Conservation (phyloP, 208 protist species). For the Leishmania gerbilli region DNA sequence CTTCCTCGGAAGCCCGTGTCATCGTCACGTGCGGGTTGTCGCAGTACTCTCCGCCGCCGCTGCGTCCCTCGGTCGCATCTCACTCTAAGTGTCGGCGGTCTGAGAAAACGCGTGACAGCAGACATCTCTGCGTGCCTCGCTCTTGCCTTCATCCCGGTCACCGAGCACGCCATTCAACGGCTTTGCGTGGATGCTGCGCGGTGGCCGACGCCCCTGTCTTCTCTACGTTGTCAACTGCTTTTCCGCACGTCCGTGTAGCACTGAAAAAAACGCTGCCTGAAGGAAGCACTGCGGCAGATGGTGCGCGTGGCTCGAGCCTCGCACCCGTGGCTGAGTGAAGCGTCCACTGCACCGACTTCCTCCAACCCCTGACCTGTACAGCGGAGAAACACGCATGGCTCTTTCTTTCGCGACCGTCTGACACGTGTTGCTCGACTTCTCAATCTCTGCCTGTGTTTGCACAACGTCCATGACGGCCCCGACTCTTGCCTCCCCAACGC, state of each 20-base stretch:
- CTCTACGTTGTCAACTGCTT: background rate
- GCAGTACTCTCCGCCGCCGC: background rate
- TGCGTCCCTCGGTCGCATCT: background rate
- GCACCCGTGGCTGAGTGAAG: background rate
- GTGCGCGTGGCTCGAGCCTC: background rate
- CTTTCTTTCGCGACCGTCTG: background rate
- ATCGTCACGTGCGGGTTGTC: background rate
- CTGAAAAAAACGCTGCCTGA: background rate
- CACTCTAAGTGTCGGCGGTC: too few species aligned
- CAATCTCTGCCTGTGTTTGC: constrained; percentile 2
- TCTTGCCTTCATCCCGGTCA: background rate
- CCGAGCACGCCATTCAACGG: background rate
- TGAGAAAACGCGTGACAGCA: background rate
- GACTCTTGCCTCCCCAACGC: background rate
- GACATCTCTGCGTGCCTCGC: background rate
- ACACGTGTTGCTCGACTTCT: background rate
- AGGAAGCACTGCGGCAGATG: background rate
- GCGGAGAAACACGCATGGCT: background rate
- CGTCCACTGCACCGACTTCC: background rate
- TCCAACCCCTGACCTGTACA: background rate
- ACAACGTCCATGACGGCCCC: background rate
- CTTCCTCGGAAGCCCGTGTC: background rate
- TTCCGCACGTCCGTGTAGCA: background rate
- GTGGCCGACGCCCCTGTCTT: background rate
- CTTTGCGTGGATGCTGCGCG: background rate